Base-by-base conservation (phyloP, 768 basidiomycete genomes). In the Russula vinacea region DNA sequence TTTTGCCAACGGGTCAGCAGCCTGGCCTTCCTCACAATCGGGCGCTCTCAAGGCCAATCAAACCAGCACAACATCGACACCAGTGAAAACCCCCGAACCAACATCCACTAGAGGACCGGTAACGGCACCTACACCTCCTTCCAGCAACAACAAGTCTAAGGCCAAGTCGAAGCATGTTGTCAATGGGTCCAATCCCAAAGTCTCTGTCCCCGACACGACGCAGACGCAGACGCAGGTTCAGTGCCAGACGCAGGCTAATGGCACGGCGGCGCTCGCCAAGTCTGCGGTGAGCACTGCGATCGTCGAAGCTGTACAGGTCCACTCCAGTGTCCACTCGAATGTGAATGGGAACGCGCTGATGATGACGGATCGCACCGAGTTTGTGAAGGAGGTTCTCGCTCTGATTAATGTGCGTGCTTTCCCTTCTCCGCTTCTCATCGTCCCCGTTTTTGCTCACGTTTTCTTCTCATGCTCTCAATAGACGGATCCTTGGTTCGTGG, bases 381-480 rank as follows among this genome's bases (percentile, higher is more conserved):
- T 87, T 22, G 74, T 89, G 50, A 75, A 78, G 65, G 90, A 93
- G 70, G 89, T 94, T 64, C 73, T 98, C 71, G 85, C 88, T 0
- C 79, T 98, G 35, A 72, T 74, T 11, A 67, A 71, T 50, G 73
- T 74, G 42, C 45, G 74, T 71, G 2, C 0, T 56, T 10, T 51
- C n/a, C n/a, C n/a, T n/a, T n/a, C n/a, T n/a, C n/a, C 2, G 0
- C 1, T 9, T 35, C 33, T 11, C 35, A 8, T 13, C 6, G 29
- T n/a, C 29, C 8, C 29, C n/a, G 2, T 2, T 37, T 69, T 16
- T 1, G 26, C 47, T 24, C 29, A 24, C 52, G 1, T 29, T 29
- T 17, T n/a, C 35, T 22, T 9, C 8, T 29, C 0, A 14, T n/a
- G 17, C 17, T 37, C 53, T 32, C 32, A 16, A 54, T 68, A 89